Percentiles rank a stretch among this genome's conserved stretches.
These are phyloP conservation scores for Colletotrichum ledebouriae DNA, from an alignment of 2,329 filamentous ascomycete species.

Conservation along the genomic window DNA sequence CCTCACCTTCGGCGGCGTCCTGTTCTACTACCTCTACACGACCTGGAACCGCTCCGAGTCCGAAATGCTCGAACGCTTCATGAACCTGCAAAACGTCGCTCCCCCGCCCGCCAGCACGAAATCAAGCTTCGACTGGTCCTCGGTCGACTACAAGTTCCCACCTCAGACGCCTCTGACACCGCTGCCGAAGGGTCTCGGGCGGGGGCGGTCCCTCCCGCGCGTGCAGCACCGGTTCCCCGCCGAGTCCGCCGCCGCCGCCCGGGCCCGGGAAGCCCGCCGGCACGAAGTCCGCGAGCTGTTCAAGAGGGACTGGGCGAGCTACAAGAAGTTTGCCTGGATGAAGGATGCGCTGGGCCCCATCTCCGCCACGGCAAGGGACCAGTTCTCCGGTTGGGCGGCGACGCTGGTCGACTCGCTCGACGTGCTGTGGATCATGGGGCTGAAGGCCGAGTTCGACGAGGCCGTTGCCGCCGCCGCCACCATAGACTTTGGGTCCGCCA, in stretches of 20 bases:
- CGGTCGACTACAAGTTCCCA: conserved; percentile 48
- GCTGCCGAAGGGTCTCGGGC: conserved; percentile 45
- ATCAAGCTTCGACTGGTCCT: conserved; percentile 56
- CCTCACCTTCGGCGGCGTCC: conserved; percentile 1
- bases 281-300: conserved; percentile 53
- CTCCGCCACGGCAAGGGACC: conserved; percentile 53
- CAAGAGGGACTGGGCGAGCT: conserved; percentile 56
- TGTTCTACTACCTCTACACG: conserved; percentile 31
- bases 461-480: conserved; percentile 57
- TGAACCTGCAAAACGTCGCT: conserved; percentile 48
- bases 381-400: conserved; percentile 62
- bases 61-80: conserved; percentile 48
- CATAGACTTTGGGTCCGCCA: conserved; percentile 64
- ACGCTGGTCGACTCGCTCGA: conserved; percentile 63
- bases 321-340: conserved; percentile 61
- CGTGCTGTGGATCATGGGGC: conserved; percentile 67
- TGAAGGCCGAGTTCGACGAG: conserved; percentile 64
- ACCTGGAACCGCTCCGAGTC: conserved; percentile 22
- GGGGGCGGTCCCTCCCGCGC: conserved; percentile 47
- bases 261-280: conserved; percentile 50
- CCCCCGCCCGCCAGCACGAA: conserved; percentile 36
- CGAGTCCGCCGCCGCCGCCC: conserved; percentile 45
- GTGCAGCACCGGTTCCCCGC: conserved; percentile 53
- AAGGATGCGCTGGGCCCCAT: conserved; percentile 61
- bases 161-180: conserved; percentile 42